phyloP scores from a whole-genome alignment of 306 rosid species.

The Cicer arietinum region DNA sequence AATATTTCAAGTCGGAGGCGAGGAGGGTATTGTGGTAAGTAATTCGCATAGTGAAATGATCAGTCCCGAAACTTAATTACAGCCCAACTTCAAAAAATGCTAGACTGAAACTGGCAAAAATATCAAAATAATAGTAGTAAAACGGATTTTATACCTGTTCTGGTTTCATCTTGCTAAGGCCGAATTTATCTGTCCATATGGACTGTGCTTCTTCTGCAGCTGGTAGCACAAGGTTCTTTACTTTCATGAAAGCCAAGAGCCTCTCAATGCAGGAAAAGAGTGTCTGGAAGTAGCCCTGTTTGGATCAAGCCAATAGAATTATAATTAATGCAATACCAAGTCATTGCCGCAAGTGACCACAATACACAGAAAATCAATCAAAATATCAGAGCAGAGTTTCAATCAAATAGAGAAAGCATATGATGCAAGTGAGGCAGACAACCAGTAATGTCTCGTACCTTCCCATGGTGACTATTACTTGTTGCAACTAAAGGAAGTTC shows the following conservation, averaged over 20 bases:
- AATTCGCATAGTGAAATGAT: constrained; percentile 5
- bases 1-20: background rate
- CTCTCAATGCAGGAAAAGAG: constrained; percentile 85
- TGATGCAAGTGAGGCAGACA: constrained; percentile 24
- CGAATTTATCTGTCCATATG: constrained; percentile 89
- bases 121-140: constrained; percentile 16
- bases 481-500: constrained; percentile 98
- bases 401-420: constrained; percentile 26
- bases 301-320: constrained; percentile 11
- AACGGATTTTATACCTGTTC: constrained; percentile 63
- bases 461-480: constrained; percentile 79
- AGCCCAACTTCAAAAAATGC: constrained; percentile 26
- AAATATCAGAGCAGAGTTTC: constrained; percentile 27
- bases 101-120: constrained; percentile 19
- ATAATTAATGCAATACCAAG: constrained; percentile 7
- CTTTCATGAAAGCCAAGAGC: constrained; percentile 74
- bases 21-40: background rate
- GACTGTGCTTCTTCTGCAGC: constrained; percentile 95
- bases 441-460: constrained; percentile 54
- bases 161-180: constrained; percentile 74
- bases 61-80: constrained; percentile 22
- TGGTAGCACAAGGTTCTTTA: constrained; percentile 82
- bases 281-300: constrained; percentile 89
- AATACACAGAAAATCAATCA: constrained; percentile 11
- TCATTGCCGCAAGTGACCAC: constrained; percentile 4